Percentiles rank a stretch among this genome's conserved stretches.
phyloP scores from a whole-genome alignment of 2,329 filamentous ascomycete species.

The Sordariomycetes sp. region DNA sequence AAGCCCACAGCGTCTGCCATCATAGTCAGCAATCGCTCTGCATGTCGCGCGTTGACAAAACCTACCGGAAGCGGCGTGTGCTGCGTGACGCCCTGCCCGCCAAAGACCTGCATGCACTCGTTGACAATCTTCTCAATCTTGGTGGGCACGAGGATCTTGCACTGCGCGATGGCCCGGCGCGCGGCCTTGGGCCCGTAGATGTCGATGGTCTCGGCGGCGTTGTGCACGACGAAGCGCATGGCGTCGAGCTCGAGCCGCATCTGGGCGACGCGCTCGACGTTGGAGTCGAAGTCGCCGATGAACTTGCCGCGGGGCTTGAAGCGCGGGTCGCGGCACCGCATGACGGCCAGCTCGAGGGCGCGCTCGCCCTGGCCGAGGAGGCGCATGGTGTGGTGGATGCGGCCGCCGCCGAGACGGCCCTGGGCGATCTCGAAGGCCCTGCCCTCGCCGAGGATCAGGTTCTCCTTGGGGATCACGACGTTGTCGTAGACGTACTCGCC shows the following conservation, averaged over 20 bases:
- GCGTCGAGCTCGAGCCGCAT: slow-evolving; percentile 84
- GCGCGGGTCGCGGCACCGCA: slow-evolving; percentile 73
- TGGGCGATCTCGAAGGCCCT: slow-evolving; percentile 92
- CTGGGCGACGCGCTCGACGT: slow-evolving; percentile 80
- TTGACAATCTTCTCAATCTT: slow-evolving; percentile 76
- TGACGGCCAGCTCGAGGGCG: slow-evolving; percentile 80
- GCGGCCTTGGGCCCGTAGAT: slow-evolving; percentile 72
- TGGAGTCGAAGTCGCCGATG: slow-evolving; percentile 74
- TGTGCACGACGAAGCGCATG: slow-evolving; percentile 73
- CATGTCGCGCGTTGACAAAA: not conserved
- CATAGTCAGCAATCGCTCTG: not conserved
- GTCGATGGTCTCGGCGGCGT: slow-evolving; percentile 85
- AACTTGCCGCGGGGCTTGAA: slow-evolving; percentile 80
- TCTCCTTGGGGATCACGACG: slow-evolving; percentile 69
- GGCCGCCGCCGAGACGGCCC: slow-evolving; percentile 81
- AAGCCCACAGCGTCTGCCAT: slow-evolving; percentile 60
- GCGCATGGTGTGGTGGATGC: slow-evolving; percentile 87
- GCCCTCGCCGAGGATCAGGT: slow-evolving; percentile 77
- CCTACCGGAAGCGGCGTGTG: slow-evolving; percentile 62
- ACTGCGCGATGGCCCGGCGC: slow-evolving; percentile 79
- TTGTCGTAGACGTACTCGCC: slow-evolving; percentile 80
- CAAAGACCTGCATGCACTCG: slow-evolving; percentile 82
- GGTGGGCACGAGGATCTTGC: slow-evolving; percentile 76
- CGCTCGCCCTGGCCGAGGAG: slow-evolving; percentile 51
- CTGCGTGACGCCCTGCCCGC: slow-evolving; percentile 76